phyloP scores from a whole-genome alignment of 2,329 filamentous ascomycete species.

The Cercospora brassicicola region DNA sequence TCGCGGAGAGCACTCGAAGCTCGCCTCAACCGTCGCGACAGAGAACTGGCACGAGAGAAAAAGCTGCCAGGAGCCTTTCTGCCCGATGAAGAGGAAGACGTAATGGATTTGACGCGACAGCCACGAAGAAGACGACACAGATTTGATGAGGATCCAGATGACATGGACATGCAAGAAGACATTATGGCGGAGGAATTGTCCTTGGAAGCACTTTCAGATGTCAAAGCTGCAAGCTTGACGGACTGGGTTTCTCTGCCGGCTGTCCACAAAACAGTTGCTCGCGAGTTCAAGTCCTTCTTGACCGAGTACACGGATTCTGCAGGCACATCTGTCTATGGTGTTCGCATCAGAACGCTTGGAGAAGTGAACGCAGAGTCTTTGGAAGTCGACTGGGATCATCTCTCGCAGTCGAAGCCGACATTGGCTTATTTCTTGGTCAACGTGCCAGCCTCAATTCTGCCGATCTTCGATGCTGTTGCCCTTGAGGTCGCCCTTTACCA shows the following conservation, averaged over 20 bases:
- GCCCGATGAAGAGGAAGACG: slow-evolving; percentile 77
- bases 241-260: slow-evolving; percentile 92
- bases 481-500: slow-evolving; percentile 95
- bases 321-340: slow-evolving; percentile 90
- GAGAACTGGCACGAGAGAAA: slow-evolving; percentile 66
- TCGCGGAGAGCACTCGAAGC: slow-evolving; percentile 70
- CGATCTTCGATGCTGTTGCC: slow-evolving; percentile 93
- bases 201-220: slow-evolving; percentile 84
- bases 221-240: slow-evolving; percentile 88
- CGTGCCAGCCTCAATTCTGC: slow-evolving; percentile 89
- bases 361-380: slow-evolving; percentile 95
- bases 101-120: slow-evolving; percentile 81
- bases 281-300: slow-evolving; percentile 96
- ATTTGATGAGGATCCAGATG: slow-evolving; percentile 92
- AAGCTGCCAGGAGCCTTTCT: slow-evolving; percentile 72
- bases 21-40: slow-evolving; percentile 71
- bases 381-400: slow-evolving; percentile 92
- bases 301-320: slow-evolving; percentile 92
- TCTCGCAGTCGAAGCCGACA: slow-evolving; percentile 86
- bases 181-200: slow-evolving; percentile 96
- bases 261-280: slow-evolving; percentile 88
- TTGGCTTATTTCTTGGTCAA: slow-evolving; percentile 95
- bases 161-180: slow-evolving; percentile 82
- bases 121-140: slow-evolving; percentile 80
- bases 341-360: slow-evolving; percentile 90